Percentiles rank a stretch among this genome's conserved stretches.
Conservation (phyloP, 495 filamentous ascomycete genomes). For the Staphylotrichum tortipilum region DNA sequence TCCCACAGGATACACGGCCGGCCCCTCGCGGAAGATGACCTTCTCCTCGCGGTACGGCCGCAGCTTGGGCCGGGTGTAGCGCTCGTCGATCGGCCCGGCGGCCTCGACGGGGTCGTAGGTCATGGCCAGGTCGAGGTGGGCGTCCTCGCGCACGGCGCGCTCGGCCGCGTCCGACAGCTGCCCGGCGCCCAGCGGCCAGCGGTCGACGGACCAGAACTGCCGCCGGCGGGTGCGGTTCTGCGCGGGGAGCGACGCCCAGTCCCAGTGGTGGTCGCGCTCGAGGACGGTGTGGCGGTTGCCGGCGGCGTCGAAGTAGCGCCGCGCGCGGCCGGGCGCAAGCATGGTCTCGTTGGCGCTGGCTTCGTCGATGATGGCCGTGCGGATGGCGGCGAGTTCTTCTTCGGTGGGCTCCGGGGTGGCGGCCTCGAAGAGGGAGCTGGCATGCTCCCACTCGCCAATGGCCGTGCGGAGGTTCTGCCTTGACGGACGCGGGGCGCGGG, state of each 20-base stretch:
- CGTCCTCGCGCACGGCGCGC: neutral
- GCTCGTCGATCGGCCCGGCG: slow-evolving; percentile 12
- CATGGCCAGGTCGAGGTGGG: slow-evolving; percentile 7
- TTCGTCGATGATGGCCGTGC: slow-evolving; percentile 19
- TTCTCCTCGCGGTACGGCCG: slow-evolving; percentile 12
- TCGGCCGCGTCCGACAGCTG: neutral
- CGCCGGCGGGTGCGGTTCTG: neutral
- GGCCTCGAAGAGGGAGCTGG: neutral
- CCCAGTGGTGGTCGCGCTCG: slow-evolving; percentile 18
- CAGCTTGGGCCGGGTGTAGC: slow-evolving; percentile 15
- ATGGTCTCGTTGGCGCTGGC: slow-evolving; percentile 17
- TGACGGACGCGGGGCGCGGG: no score
- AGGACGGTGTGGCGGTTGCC: neutral
- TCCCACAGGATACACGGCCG: slow-evolving; percentile 17
- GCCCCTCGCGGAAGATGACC: slow-evolving; percentile 10
- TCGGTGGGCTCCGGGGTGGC: neutral
- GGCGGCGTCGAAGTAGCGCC: neutral
- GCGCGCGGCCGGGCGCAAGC: slow-evolving; percentile 14
- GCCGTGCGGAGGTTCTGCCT: slow-evolving; percentile 2
- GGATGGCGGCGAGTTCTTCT: slow-evolving; percentile 7
- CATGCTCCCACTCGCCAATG: neutral
- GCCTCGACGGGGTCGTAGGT: slow-evolving; percentile 9
- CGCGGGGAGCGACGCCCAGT: slow-evolving; percentile 10
- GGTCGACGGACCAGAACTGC: slow-evolving; percentile 18
- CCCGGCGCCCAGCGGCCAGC: slow-evolving; percentile 17